Evolutionary conservation across 768 basidiomycete genomes (phyloP).

Genomic region (Mycena leptocephala): DNA sequence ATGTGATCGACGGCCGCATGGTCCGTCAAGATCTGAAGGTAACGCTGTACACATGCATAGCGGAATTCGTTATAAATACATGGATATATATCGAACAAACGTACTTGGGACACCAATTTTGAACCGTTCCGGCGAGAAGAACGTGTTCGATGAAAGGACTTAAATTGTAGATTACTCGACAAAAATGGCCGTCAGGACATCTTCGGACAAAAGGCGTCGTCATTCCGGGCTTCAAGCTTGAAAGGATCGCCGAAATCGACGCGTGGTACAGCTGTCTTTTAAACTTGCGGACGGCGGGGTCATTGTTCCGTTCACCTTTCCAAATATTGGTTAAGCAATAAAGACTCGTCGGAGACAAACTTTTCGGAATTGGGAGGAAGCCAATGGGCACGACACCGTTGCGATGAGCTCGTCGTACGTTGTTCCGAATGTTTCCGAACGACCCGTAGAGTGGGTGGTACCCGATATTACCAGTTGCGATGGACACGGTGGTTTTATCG

Average conservation of each 20-base stretch:
- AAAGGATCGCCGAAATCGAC: slow-evolving; percentile 2
- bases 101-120: background rate
- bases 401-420: slow-evolving; percentile 35
- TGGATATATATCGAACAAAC: background rate
- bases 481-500: slow-evolving; percentile 45
- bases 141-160: background rate
- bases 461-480: too few species aligned
- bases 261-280: too few species aligned
- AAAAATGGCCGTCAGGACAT: too few species aligned
- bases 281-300: too few species aligned
- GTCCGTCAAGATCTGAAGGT: too few species aligned
- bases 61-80: background rate
- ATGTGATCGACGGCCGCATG: background rate
- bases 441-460: slow-evolving; percentile 43
- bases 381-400: slow-evolving; percentile 37
- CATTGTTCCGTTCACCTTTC: too few species aligned
- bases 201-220: too few species aligned
- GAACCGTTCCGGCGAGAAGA: background rate
- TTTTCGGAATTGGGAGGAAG: slow-evolving; percentile 48
- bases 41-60: background rate
- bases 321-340: slow-evolving; percentile 22
- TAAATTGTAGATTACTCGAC: background rate
- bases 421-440: slow-evolving; percentile 38
- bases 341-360: slow-evolving; percentile 27
- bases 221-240: too few species aligned